Percentiles rank a stretch among this genome's conserved stretches.
Evolutionary conservation across 495 filamentous ascomycete genomes (phyloP).

Genomic region (Aspergillus affinis): DNA sequence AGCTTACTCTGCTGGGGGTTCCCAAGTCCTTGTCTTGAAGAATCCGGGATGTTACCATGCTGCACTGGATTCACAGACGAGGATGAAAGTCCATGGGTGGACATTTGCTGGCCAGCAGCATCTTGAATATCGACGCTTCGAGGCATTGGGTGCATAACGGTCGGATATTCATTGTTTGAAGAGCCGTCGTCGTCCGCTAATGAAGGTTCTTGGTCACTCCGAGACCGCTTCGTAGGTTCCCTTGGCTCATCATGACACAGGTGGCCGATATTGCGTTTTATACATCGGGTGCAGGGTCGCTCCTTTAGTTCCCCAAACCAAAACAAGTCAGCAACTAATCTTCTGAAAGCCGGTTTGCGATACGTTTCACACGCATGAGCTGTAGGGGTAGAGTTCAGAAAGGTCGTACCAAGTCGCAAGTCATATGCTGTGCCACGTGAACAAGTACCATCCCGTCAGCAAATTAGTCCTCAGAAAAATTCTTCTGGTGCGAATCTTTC

Average conservation of each 20-base stretch:
- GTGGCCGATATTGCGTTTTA: slow-evolving; percentile 98
- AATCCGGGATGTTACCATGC: slow-evolving; percentile 31
- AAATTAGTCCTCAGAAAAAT: slow-evolving; percentile 18
- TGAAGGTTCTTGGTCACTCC: slow-evolving; percentile 64
- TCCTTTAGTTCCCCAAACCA: slow-evolving; percentile 55
- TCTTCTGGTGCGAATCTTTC: neutral
- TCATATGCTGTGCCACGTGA: slow-evolving; percentile 85
- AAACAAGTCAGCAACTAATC: slow-evolving; percentile 28
- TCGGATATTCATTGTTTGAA: slow-evolving; percentile 46
- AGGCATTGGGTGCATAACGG: slow-evolving; percentile 39
- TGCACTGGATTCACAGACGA: slow-evolving; percentile 38
- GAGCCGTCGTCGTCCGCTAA: slow-evolving; percentile 58
- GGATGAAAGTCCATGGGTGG: slow-evolving; percentile 34
- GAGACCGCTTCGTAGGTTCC: slow-evolving; percentile 73
- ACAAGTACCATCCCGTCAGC: slow-evolving; percentile 38
- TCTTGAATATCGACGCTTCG: slow-evolving; percentile 41
- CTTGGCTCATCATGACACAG: slow-evolving; percentile 97
- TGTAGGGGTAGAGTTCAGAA: slow-evolving; percentile 36
- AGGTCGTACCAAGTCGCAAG: slow-evolving; percentile 95
- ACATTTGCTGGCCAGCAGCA: slow-evolving; percentile 42
- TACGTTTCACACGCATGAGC: slow-evolving; percentile 28
- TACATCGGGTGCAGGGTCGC: slow-evolving; percentile 93
- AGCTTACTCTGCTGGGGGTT: slow-evolving; percentile 74
- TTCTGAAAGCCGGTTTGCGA: slow-evolving; percentile 16
- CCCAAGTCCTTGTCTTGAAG: slow-evolving; percentile 48